These are phyloP conservation scores for Allomyces macrogynus DNA, from an alignment of 192 early-diverging fungal genomes.

Conservation along the genomic window DNA sequence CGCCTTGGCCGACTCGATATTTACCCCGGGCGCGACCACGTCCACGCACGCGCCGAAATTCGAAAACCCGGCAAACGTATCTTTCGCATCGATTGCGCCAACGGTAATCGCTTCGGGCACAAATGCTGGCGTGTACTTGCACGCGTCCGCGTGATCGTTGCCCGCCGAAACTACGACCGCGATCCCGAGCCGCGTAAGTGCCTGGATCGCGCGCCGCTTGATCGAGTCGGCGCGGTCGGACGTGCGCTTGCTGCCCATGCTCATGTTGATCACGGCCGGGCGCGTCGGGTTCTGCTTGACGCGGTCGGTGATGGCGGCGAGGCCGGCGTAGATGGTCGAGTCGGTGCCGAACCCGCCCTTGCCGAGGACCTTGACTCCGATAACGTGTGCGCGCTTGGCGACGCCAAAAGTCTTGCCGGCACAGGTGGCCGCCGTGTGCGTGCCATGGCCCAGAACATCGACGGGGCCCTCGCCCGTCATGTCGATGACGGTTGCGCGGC, in stretches of 20 bases:
- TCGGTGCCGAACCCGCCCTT: background rate
- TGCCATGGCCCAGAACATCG: background rate
- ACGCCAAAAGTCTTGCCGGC: background rate
- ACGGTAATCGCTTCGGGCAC: slow-evolving; percentile 5
- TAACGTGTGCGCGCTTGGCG: background rate
- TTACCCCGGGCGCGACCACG: slow-evolving; percentile 7
- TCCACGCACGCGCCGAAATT: slow-evolving; percentile 7
- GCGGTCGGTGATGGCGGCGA: background rate
- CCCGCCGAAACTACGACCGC: slow-evolving; percentile 4
- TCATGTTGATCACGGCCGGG: slow-evolving; percentile 4
- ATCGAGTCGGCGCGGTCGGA: background rate
- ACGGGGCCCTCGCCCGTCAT: background rate
- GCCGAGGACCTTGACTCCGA: background rate
- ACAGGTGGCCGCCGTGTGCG: background rate
- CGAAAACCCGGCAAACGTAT: slow-evolving; percentile 1
- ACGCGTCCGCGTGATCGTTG: slow-evolving; percentile 8
- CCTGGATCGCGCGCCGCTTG: background rate
- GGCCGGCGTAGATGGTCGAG: background rate
- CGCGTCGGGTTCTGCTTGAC: background rate
- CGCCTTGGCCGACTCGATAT: slow-evolving; percentile 37
- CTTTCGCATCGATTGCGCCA: slow-evolving; percentile 2
- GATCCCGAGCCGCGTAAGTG: slow-evolving; percentile 1
- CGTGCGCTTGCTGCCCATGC: slow-evolving; percentile 1
- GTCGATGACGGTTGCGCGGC: background rate
- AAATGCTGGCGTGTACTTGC: slow-evolving; percentile 1